A percentile compares a stretch with the other conserved stretches of the same genome.
Conservation (phyloP, 257 asterid genomes). For the Galeopsis tetrahit region DNA sequence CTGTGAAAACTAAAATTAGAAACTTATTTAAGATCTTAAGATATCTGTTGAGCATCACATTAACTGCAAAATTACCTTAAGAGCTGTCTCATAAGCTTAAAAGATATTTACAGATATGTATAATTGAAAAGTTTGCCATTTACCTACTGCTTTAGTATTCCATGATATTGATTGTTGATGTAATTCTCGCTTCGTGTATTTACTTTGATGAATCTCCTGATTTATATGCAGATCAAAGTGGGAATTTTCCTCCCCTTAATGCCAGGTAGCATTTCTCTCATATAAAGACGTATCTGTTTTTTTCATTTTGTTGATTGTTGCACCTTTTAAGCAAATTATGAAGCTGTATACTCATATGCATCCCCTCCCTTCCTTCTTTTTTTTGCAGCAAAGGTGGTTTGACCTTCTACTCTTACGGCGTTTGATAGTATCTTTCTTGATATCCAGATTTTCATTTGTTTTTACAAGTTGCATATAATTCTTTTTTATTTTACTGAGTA, state of each 20-base stretch:
- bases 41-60: neutral
- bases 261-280: conserved; percentile 47
- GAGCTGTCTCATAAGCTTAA: conserved; percentile 10
- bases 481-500: conserved; percentile 33
- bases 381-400: conserved; percentile 78
- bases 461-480: conserved; percentile 22
- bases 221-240: conserved; percentile 57
- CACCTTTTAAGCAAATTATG: conserved; percentile 12
- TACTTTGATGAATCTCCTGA: conserved; percentile 28
- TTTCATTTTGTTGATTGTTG: conserved; percentile 1
- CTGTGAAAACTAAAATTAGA: neutral
- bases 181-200: conserved; percentile 15
- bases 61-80: neutral
- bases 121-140: conserved; percentile 1
- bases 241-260: conserved; percentile 54
- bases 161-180: conserved; percentile 12
- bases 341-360: conserved; percentile 14
- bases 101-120: conserved; percentile 11
- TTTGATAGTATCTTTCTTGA: conserved; percentile 39
- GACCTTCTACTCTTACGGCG: conserved; percentile 44
- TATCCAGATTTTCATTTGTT: conserved; percentile 26
- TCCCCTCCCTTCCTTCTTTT: neutral
- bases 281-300: conserved; percentile 20
- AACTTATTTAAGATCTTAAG: neutral
- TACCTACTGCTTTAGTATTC: neutral